These are phyloP conservation scores for Saxispiralis lemnorum DNA, from an alignment of 495 filamentous ascomycete species.

Conservation along the genomic window DNA sequence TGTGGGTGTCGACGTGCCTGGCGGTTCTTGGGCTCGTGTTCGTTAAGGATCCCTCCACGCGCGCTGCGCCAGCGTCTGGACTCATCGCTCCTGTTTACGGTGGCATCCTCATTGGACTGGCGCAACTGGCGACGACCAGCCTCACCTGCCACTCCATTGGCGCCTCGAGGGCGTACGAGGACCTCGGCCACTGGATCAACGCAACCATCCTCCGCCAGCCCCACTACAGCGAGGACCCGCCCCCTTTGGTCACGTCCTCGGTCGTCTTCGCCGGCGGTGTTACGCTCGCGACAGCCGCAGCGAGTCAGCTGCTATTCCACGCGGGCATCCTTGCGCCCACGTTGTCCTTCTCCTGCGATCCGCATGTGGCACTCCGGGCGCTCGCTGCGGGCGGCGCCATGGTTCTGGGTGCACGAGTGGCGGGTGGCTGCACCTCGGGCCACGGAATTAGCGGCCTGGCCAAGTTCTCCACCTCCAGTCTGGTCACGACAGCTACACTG, in stretches of 20 bases:
- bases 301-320: conserved; percentile 5
- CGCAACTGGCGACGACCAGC: conserved; percentile 31
- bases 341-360: neutral
- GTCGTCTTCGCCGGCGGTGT: conserved; percentile 30
- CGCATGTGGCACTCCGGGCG: conserved; percentile 12
- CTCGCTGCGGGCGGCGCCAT: conserved; percentile 33
- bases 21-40: conserved; percentile 1
- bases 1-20: conserved; percentile 6
- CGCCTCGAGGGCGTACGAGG: conserved; percentile 35
- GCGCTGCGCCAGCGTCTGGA: neutral
- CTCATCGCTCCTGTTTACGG: conserved; percentile 15
- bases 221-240: neutral
- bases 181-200: conserved; percentile 31
- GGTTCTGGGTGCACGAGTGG: conserved; percentile 35
- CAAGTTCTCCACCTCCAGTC: conserved; percentile 32
- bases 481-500: conserved; percentile 32
- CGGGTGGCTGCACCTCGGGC: conserved; percentile 41
- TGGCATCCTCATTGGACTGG: conserved; percentile 32
- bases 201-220: neutral
- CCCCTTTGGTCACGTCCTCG: conserved; percentile 4
- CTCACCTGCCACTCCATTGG: conserved; percentile 30
- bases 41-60: neutral
- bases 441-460: conserved; percentile 42
- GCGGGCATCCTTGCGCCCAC: conserved; percentile 14
- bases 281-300: neutral